A percentile compares a stretch with the other conserved stretches of the same genome.
These are phyloP conservation scores for Shiraia sp. DNA, from an alignment of 2,329 filamentous ascomycete genomes.

Conservation along the genomic window DNA sequence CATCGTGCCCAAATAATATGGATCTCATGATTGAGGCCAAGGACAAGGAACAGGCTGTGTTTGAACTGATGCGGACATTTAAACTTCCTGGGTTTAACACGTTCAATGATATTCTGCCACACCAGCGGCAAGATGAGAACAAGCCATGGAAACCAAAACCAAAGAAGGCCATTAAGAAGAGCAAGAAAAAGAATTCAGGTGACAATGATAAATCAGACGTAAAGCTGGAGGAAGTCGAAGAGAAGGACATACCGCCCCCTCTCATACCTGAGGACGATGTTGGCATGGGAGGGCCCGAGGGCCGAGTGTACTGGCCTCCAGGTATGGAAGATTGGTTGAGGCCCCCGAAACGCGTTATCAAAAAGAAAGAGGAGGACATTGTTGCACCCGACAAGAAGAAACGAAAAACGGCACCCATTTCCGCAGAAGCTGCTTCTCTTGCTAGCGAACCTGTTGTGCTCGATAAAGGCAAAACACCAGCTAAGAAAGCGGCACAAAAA, in stretches of 20 bases:
- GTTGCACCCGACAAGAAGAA: constrained; percentile 37
- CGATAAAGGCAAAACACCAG: constrained; percentile 41
- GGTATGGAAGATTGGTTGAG: constrained; percentile 90
- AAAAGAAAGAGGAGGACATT: constrained; percentile 54
- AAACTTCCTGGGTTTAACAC: constrained; percentile 78
- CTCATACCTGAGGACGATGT: constrained; percentile 69
- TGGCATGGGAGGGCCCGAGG: constrained; percentile 82
- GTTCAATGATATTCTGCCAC: constrained; percentile 77
- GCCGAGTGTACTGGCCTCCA: constrained; percentile 86
- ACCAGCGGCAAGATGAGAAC: constrained; percentile 77
- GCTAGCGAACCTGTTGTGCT: constrained; percentile 33
- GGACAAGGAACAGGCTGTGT: constrained; percentile 95
- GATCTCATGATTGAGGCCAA: constrained; percentile 99
- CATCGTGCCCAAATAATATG: constrained; percentile 81
- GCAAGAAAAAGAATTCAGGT: constrained; percentile 46
- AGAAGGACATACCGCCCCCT: constrained; percentile 42
- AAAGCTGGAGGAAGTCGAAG: constrained; percentile 45
- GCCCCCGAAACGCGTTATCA: constrained; percentile 73
- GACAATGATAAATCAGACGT: constrained; percentile 47
- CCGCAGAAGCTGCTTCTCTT: constrained; percentile 24
- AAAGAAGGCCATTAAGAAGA: constrained; percentile 52
- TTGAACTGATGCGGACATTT: constrained; percentile 88
- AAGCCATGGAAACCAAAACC: constrained; percentile 48
- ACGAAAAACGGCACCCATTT: constrained; percentile 27
- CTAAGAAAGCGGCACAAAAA: constrained; percentile 42